These are phyloP conservation scores for Lactuca saligna DNA, from an alignment of 129 eudicot genomes.

Conservation along the genomic window DNA sequence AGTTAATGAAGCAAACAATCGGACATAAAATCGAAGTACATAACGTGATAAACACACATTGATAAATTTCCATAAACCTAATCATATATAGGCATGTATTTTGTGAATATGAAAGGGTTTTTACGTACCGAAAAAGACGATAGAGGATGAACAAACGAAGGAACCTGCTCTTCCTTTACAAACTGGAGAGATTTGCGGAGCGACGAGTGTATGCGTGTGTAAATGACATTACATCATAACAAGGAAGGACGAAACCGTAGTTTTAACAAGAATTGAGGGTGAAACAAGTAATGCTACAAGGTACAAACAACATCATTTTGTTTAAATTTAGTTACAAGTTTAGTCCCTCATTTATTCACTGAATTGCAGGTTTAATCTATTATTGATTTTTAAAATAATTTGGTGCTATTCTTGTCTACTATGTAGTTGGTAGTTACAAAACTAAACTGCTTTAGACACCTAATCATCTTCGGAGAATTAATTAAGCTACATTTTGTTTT, in stretches of 20 bases:
- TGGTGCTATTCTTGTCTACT: too few species aligned
- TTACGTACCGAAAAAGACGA: constrained; percentile 22
- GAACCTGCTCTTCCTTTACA: background rate
- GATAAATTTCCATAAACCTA: constrained; percentile 9
- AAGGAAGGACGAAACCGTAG: background rate
- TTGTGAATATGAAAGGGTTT: constrained; percentile 4
- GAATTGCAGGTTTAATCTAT: too few species aligned
- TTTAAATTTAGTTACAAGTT: background rate
- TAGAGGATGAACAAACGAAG: background rate
- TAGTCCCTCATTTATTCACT: too few species aligned
- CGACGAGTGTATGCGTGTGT: background rate
- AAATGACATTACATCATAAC: background rate
- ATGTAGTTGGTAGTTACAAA: too few species aligned
- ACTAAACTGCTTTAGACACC: background rate
- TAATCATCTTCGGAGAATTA: background rate
- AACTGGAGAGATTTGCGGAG: constrained; percentile 1
- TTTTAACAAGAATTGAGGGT: background rate
- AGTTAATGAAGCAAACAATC: constrained; percentile 12
- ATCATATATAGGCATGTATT: background rate
- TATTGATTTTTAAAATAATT: too few species aligned
- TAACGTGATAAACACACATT: background rate
- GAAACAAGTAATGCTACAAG: background rate
- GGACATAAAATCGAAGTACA: background rate
- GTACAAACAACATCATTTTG: background rate
- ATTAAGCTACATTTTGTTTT: background rate